These are phyloP conservation scores for Xylaria flabelliformis DNA, from an alignment of 495 filamentous ascomycete genomes.

Conservation along the genomic window DNA sequence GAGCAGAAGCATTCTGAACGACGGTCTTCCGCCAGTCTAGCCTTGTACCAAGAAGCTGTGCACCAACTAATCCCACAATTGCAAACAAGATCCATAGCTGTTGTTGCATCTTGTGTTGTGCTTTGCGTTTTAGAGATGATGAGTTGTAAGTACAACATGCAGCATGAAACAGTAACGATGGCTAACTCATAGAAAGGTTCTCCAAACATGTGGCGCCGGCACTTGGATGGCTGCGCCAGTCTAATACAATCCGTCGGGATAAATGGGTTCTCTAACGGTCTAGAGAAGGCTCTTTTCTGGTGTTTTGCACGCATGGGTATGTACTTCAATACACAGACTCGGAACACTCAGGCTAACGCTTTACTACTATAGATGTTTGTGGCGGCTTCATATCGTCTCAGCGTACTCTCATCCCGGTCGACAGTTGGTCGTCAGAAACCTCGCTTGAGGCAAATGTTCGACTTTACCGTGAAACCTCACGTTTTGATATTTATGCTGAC, in stretches of 20 bases:
- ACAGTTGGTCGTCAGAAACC: not conserved
- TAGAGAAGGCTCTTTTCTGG: constrained; percentile 13
- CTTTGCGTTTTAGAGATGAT: constrained; percentile 13
- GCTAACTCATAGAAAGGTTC: constrained; percentile 1
- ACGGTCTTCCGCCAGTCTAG: not conserved
- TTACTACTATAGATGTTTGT: not conserved
- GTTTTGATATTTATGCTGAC: not conserved
- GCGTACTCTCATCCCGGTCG: not conserved
- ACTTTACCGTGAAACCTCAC: not conserved
- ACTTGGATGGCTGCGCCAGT: constrained; percentile 8
- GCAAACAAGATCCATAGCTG: not conserved
- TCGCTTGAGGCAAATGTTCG: not conserved
- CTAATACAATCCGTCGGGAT: not conserved
- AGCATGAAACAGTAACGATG: not conserved
- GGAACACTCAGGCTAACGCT: not conserved
- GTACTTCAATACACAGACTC: not conserved
- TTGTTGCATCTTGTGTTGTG: constrained; percentile 6
- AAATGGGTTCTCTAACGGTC: not conserved
- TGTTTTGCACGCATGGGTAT: constrained; percentile 12
- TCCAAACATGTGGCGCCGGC: constrained; percentile 9
- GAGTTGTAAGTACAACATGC: not conserved
- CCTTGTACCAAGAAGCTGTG: constrained; percentile 9
- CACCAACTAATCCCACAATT: constrained; percentile 1
- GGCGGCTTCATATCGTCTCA: constrained; percentile 10
- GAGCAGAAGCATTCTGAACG: constrained; percentile 10